Base-by-base conservation (phyloP, 2,329 filamentous ascomycete species). In the Diaporthe aspalathi region DNA sequence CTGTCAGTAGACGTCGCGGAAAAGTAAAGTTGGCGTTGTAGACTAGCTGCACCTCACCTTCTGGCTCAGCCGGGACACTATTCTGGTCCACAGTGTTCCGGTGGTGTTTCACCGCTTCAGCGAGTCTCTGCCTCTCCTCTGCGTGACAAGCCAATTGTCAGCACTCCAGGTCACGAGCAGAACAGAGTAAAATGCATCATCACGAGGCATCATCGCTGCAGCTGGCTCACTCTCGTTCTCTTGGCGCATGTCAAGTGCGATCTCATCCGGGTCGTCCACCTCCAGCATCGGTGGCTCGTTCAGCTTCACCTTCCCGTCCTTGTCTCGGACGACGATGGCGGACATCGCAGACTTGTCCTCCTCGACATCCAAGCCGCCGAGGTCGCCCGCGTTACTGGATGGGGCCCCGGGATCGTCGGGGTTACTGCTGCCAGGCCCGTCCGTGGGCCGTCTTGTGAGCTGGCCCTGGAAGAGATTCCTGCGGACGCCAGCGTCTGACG, bases 301-400 rank as follows among this genome's bases (percentile, higher is more conserved):
- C n/a, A 91, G 80, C 77, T 90, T 86, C 70, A 90, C 85, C 74
- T 91, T 89, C 62, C 90, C 90, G 76, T 91, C 87, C 79, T 87
- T 82, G 76, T 91, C 87, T 74, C 90, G 84, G 56, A 91, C 86
- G 11, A 92, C 87, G 71, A 92, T 91, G 74, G 91, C 87, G 73
- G 90, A 84, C 54, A 91, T 86, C 9, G 92, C 87, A 71, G 92
- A 91, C 75, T 91, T 89, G 1, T 80, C 80, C 1, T 80, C 77
- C 32, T 81, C 80, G 60, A 78, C 79, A 43, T 86, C 84, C 8
- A 80, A 80, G 60, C 86, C 84, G 67, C 81, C 80, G 71, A 87
- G 85, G n/a, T 87, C 79, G 63, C 85, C 83, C 69, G 88, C 75
- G 49, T 27, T 56, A 16, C 40, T 45, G 24, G 20, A 24, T 22